Base-by-base conservation (phyloP, 371 early-diverging fungal genomes). In the Mucor sp. region DNA sequence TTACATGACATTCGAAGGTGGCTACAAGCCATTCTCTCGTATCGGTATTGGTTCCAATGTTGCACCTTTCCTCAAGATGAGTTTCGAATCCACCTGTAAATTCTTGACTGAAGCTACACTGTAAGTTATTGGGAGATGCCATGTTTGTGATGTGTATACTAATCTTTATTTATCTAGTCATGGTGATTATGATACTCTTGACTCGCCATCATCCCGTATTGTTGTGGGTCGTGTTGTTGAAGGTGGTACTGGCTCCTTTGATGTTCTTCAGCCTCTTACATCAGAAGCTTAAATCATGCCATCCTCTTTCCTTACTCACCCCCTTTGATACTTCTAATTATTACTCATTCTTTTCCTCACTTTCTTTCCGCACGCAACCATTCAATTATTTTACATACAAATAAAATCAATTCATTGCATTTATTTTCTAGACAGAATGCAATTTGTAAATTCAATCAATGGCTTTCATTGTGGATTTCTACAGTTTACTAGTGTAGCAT, bases 1-100 rank as follows among this genome's bases (percentile, higher is more conserved):
- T 76, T 99, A 98, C 81, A 99, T 99, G 99, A 99, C 99, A 0
- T 96, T 94, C 74, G 97, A 97, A 81, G 99, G 99, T 65, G 97
- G 94, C 5, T 98, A 94, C 86, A 97, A 96, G 73, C 94, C 99
- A 19, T 97, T 98, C 87, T 97, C 95, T 85, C 92, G 98, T 55
- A 92, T 91, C 68, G 96, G 97, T 74, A 94, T 99, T 78, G 88
- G 86, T 43, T 92, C 95, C 19, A 96, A 93, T 69, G 90, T 95
- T 9, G 89, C 95, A 32, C 99, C 99, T 9, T 96, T 99, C 81
- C 85, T 94, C 37, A 95, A 98, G 83, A 98, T 99, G 99, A 91
- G 92, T 74, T 99, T 93, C 79, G 99, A 99, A 74, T 94, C 96
- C 37, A 97, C 99, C 11, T 94, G 94, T 66, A 84, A 88, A 64